A percentile compares a stretch with the other conserved stretches of the same genome.
Evolutionary conservation across 805 yeast genomes (phyloP).

Genomic region (Saccharomycopsis sp.): DNA sequence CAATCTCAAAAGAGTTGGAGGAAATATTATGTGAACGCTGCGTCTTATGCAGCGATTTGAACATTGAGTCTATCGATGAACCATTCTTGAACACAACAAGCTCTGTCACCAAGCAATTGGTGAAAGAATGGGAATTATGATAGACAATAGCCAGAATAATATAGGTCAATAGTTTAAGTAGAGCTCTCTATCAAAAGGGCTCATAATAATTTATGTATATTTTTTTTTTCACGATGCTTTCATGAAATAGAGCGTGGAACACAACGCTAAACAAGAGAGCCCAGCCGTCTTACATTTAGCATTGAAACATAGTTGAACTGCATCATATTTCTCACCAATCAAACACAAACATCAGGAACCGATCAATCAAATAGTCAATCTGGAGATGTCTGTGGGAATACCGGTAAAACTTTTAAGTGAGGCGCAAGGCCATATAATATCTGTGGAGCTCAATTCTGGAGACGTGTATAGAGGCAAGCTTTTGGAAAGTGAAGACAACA

Average conservation of each 20-base stretch:
- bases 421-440: conserved; percentile 80
- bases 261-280: not conserved
- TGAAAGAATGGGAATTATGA: conserved; percentile 19
- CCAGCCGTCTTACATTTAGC: not conserved
- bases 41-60: conserved; percentile 65
- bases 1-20: conserved; percentile 42
- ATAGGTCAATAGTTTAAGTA: too few relatives aligned
- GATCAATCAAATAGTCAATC: too few relatives aligned
- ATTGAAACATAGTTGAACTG: too few relatives aligned
- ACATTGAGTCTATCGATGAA: conserved; percentile 60
- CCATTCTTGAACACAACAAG: conserved; percentile 31
- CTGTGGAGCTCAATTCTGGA: conserved; percentile 78
- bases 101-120: conserved; percentile 7
- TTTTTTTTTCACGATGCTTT: not conserved
- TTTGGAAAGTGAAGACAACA: conserved; percentile 82
- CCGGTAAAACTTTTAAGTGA: conserved; percentile 84
- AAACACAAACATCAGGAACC: too few relatives aligned
- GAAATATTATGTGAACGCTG: conserved; percentile 54
- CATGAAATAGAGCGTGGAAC: not conserved
- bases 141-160: too few relatives aligned
- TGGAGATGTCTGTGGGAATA: conserved; percentile 53
- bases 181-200: too few relatives aligned
- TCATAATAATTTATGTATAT: not conserved
- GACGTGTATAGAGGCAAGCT: conserved; percentile 83
- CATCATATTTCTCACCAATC: too few relatives aligned